Evolutionary conservation across 345 rosid species (phyloP), one percentile per base, ranked within the genome.

Genomic region (Euclidium syriacum): DNA sequence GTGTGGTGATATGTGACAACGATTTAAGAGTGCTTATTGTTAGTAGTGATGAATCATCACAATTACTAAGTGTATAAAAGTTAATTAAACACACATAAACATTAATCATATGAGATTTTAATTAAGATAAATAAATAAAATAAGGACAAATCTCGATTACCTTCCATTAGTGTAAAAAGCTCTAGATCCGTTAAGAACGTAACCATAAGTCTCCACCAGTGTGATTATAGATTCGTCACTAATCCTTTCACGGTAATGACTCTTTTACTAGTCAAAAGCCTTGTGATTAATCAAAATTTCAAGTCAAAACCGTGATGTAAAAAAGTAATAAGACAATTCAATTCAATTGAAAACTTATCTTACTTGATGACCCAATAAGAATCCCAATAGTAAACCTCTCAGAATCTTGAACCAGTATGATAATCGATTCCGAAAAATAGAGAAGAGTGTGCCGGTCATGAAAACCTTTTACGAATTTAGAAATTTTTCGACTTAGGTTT

Each of bases 301-400:
- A n/a, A n/a, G n/a, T n/a, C n/a, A n/a, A n/a, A n/a, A n/a, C n/a
- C n/a, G n/a, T n/a, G n/a, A n/a, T n/a, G n/a, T n/a, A n/a, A n/a
- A n/a, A n/a, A n/a, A n/a, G n/a, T n/a, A 43, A 29, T 34, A 48
- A 53, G 56, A 61, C 50, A 69, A 3, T 14, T 25, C 34, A 36
- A 11, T 2, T 3, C 7, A 2, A 9, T n/a, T 20, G 10, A 16
- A 10, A 47, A 38, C 26, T n/a, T n/a, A n/a, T 68, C 80, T 39
- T 17, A 87, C 97, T 85, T 87, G 72, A 94, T 81, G 51, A 94
- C 76, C 99, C 99, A 90, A 19, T 87, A 85, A 48, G 96, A 90
- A 75, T 94, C 99, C 97, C 99, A 90, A 63, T 90, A 90, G 67
- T 84, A 86, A 11, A 87, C 90, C 74, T 90, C 97, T 42, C 82